These are phyloP conservation scores for Fomitopsis pinicola DNA, from an alignment of 1,284 basidiomycete genomes.

Conservation along the genomic window DNA sequence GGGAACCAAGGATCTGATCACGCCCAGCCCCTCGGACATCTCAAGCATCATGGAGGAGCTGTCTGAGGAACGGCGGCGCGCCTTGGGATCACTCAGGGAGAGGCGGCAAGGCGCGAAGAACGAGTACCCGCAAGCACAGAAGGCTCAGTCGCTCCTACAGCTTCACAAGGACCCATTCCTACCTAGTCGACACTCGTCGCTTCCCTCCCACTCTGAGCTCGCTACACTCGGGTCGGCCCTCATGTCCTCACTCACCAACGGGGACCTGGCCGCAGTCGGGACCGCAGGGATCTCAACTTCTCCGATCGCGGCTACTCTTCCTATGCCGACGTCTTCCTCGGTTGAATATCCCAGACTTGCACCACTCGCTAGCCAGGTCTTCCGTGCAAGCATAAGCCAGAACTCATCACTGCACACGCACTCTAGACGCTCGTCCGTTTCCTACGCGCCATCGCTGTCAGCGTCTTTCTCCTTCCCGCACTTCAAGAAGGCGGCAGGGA, in stretches of 20 bases:
- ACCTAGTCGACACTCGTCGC: not conserved
- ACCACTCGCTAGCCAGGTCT: slow-evolving; percentile 23
- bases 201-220: not conserved
- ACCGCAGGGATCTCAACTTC: not conserved
- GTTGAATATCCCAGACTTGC: slow-evolving; percentile 14
- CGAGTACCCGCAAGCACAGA: not conserved
- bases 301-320: not conserved
- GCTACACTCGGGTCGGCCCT: not conserved
- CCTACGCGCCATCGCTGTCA: slow-evolving; percentile 1
- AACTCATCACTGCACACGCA: not conserved
- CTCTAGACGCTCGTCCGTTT: not conserved
- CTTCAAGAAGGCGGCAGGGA: not conserved
- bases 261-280: not conserved
- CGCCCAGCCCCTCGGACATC: slow-evolving; percentile 48
- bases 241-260: not conserved
- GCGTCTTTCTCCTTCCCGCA: not conserved
- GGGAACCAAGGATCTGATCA: slow-evolving; percentile 31
- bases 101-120: slow-evolving; percentile 15
- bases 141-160: not conserved
- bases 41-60: slow-evolving; percentile 43
- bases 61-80: slow-evolving; percentile 35
- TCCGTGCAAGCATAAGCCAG: slow-evolving; percentile 15
- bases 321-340: not conserved
- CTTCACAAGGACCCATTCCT: not conserved
- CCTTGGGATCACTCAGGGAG: slow-evolving; percentile 31